Evolutionary conservation across 2,329 filamentous ascomycete species (phyloP), one percentile per base, ranked within the genome.

Genomic region (Fusarium sp.): DNA sequence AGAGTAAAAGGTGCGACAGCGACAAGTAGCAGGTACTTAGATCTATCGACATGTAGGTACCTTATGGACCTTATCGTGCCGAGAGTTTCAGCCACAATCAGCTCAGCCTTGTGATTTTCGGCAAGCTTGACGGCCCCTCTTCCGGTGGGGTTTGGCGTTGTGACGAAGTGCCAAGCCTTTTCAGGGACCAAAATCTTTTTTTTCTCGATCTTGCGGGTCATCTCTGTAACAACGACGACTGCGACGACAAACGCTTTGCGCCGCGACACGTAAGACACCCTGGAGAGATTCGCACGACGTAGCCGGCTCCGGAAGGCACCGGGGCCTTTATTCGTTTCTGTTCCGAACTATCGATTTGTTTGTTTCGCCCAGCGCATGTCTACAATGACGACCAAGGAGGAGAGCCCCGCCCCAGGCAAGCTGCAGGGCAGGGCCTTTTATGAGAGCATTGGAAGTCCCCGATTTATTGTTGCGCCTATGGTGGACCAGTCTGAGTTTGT

Each of bases 401-500:
- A 73, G 39, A 67, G 45, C 65, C 53, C 64, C 47, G 63, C 67
- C 28, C 66, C 72, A 7, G 65, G 75, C 56, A 97, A 95, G 79
- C 83, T 97, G 22, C 89, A 92, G 73, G 96, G 96, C 1, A 86
- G 96, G 60, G 92, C 92, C 14, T 98, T 99, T 78, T 99, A 98
- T 77, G 90, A 98, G 82, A 97, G 93, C 77, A 92, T 99, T 65
- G 96, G 96, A 22, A 94, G 92, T 63, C 96, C 96, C 3, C 97
- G 93, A 81, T 91, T 92, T 70, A 89, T 99, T 31, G 87, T 99
- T 57, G 96, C 96, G 34, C 96, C 96, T 36, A 99, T 99, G 96
- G 96, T 99, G 22, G 95, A 99, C 77, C 93, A 98, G 80, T 98
- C 94, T 33, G 96, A 99, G 84, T 98, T 98, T 83, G 94, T 97